phyloP scores from a whole-genome alignment of 139 green algal species.

The Choricystis sp. region DNA sequence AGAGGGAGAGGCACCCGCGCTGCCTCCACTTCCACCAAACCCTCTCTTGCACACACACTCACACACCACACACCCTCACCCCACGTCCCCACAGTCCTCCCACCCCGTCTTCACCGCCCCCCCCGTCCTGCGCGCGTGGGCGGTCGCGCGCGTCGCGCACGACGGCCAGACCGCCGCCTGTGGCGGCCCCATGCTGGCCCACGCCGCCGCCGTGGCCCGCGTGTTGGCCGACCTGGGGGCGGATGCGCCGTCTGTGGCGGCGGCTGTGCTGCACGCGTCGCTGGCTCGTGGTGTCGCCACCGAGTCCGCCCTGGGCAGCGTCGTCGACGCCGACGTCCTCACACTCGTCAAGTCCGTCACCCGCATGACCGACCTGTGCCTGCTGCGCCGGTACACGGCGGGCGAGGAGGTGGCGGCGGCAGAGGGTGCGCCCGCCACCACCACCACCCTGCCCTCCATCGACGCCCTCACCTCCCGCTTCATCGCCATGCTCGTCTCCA shows the following conservation, averaged over 20 bases:
- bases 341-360: conserved; percentile 23
- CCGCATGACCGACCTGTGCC: conserved; percentile 32
- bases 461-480: conserved; percentile 12
- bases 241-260: conserved; percentile 38
- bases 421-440: neutral
- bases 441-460: neutral
- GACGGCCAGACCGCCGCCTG: neutral
- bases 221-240: conserved; percentile 49
- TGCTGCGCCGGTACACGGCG: conserved; percentile 12
- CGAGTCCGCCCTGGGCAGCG: conserved; percentile 18
- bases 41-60: too few species aligned
- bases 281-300: conserved; percentile 16
- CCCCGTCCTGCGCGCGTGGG: neutral
- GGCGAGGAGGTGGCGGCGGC: conserved; percentile 7
- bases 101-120: neutral
- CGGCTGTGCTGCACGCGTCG: conserved; percentile 45
- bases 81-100: neutral
- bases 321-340: conserved; percentile 27
- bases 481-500: conserved; percentile 47
- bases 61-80: neutral
- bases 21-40: neutral
- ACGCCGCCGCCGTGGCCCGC: conserved; percentile 7
- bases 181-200: neutral
- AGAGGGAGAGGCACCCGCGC: too few species aligned
- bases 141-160: neutral